Conservation (phyloP, 331 rosid genomes). For the Stylosanthes scabra region DNA sequence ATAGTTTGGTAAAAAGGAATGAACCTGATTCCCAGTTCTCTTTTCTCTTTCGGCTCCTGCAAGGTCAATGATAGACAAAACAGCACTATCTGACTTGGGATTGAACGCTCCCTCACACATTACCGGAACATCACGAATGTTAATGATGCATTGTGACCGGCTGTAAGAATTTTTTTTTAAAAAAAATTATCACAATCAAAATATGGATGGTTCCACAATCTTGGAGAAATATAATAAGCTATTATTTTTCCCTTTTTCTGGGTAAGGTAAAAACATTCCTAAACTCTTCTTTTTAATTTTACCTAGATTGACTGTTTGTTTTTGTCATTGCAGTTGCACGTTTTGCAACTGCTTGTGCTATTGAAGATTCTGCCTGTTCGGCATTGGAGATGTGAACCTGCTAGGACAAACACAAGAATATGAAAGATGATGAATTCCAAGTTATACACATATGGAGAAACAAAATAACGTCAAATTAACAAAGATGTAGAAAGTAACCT, state of each 20-base stretch:
- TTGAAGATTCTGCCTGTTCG: constrained; percentile 67
- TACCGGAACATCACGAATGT: constrained; percentile 54
- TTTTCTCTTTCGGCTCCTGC: constrained; percentile 98
- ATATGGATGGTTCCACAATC: constrained; percentile 3
- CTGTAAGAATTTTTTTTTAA: constrained; percentile 49
- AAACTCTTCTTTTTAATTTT: constrained; percentile 28
- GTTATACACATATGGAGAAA: constrained; percentile 18
- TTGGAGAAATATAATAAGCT: constrained; percentile 24
- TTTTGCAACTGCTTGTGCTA: constrained; percentile 70
- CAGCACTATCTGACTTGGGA: constrained; percentile 51
- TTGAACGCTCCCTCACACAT: constrained; percentile 50
- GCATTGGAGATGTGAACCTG: constrained; percentile 69
- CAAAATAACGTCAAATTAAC: neutral
- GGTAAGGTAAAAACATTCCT: too few relatives aligned
- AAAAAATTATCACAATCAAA: constrained; percentile 21
- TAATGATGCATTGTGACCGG: constrained; percentile 93
- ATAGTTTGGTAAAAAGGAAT: neutral
- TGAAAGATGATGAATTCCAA: constrained; percentile 10
- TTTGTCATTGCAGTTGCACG: constrained; percentile 91
- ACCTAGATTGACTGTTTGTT: constrained; percentile 89
- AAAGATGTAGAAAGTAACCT: constrained; percentile 54
- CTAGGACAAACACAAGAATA: constrained; percentile 35
- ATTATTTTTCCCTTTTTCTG: too few relatives aligned
- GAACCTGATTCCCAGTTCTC: constrained; percentile 93
- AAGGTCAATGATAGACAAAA: constrained; percentile 81